These are phyloP conservation scores for Lentinula edodes DNA, from an alignment of 768 basidiomycete species.

Conservation along the genomic window DNA sequence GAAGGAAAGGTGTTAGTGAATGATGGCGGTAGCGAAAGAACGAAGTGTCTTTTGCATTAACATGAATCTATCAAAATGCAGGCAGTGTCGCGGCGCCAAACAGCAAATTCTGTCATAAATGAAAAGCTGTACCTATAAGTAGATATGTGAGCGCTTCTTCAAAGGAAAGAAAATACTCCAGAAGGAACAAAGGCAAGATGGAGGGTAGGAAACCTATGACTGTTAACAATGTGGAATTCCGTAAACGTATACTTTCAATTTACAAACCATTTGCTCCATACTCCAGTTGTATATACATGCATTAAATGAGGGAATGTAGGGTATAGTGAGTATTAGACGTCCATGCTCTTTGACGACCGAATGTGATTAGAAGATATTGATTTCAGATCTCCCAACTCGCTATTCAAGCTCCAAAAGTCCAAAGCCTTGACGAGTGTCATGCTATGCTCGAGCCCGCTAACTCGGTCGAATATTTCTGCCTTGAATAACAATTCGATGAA, in stretches of 20 bases:
- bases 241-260: too few species aligned
- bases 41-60: too few species aligned
- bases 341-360: neutral
- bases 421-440: neutral
- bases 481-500: conserved; percentile 51
- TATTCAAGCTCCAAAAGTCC: conserved; percentile 3
- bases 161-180: too few species aligned
- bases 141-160: too few species aligned
- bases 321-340: neutral
- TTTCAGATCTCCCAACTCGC: neutral
- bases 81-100: too few species aligned
- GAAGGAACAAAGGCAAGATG: too few species aligned
- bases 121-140: neutral
- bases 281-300: neutral
- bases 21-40: too few species aligned
- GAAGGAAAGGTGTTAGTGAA: too few species aligned
- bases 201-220: too few species aligned
- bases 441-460: neutral
- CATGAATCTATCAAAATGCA: too few species aligned
- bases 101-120: neutral
- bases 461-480: conserved; percentile 32
- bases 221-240: too few species aligned
- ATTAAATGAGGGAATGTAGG: neutral
- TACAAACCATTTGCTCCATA: too few species aligned
- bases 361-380: neutral